Base-by-base conservation (phyloP, 306 rosid genomes). In the Casuarina equisetifolia region DNA sequence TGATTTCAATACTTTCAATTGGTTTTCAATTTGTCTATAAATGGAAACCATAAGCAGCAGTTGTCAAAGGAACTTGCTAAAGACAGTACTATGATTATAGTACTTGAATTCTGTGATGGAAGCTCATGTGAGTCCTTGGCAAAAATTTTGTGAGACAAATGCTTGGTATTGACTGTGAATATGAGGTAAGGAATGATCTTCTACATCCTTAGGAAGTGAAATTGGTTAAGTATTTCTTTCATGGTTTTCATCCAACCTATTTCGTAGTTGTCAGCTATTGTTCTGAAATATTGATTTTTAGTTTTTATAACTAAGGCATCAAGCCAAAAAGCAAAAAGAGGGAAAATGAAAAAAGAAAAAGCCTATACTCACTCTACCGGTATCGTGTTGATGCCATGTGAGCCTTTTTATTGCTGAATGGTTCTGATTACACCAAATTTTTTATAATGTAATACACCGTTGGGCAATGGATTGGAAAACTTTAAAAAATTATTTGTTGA, bases 401-500 rank as follows among this genome's bases (percentile, higher is more conserved):
- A 25, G 32, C 32, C 32, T 25, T 25, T 25, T 25, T 25, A 25
- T 25, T 25, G 32, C 32, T 25, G 32, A 25, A 25, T 25, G 32
- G 32, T 25, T 25, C 32, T 25, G 32, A 25, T 25, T 25, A 25
- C 32, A 25, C 32, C 32, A 25, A 13, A 35, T 35, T 13, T 5
- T 4, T 2, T 61, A 32, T 54, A 48, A 20, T 66, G 73, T 53
- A 38, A 74, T 73, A 12, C 55, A 40, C 46, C 52, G 32, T 42
- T 53, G 19, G 62, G 67, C 46, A 71, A 70, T 62, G 59, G 62
- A 52, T 58, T 7, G 64, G 51, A 76, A 70, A 62, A 58, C 54
- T 77, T 70, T 59, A 77, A 76, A 72, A 54, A 20, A 53, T 40
- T 74, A 74, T 55, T 63, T 49, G 35, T 72, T 46, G 38, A 49